Evolutionary conservation across 371 early-diverging fungal genomes (phyloP).

Genomic region (Mucor ambiguus): DNA sequence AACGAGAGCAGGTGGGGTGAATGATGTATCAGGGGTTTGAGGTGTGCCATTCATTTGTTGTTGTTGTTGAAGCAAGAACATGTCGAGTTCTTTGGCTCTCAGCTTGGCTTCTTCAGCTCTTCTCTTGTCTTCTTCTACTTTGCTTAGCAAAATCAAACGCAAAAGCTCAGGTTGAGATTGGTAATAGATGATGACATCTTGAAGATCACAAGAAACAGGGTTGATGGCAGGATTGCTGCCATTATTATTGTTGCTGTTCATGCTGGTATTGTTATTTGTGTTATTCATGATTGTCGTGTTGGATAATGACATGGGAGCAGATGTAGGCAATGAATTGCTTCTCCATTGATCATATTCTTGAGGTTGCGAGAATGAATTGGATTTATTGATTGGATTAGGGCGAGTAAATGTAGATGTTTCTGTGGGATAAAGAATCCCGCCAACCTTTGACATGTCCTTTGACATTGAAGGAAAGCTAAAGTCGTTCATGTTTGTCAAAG

Average conservation of each 20-base stretch:
- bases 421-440: constrained; percentile 11
- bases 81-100: constrained; percentile 47
- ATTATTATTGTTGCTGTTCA: neutral
- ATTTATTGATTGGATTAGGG: constrained; percentile 2
- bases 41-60: constrained; percentile 23
- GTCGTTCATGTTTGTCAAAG: constrained; percentile 18
- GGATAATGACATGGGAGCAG: neutral
- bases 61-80: constrained; percentile 39
- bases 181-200: constrained; percentile 57
- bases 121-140: constrained; percentile 69
- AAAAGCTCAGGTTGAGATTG: constrained; percentile 63
- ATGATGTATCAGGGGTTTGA: constrained; percentile 16
- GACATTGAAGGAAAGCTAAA: constrained; percentile 16
- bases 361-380: constrained; percentile 6
- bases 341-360: constrained; percentile 20
- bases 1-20: neutral
- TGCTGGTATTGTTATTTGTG: neutral
- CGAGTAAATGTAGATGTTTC: constrained; percentile 10
- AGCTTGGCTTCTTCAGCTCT: constrained; percentile 53
- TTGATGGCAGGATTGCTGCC: constrained; percentile 15
- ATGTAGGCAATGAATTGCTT: constrained; percentile 12
- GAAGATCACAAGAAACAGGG: constrained; percentile 47
- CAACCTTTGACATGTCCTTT: constrained; percentile 15
- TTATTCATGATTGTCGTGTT: neutral
- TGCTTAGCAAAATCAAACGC: constrained; percentile 59